Evolutionary conservation across 441 rosid genomes (phyloP), one percentile per base, ranked within the genome.

Genomic region (Rhodomyrtus psidioides): DNA sequence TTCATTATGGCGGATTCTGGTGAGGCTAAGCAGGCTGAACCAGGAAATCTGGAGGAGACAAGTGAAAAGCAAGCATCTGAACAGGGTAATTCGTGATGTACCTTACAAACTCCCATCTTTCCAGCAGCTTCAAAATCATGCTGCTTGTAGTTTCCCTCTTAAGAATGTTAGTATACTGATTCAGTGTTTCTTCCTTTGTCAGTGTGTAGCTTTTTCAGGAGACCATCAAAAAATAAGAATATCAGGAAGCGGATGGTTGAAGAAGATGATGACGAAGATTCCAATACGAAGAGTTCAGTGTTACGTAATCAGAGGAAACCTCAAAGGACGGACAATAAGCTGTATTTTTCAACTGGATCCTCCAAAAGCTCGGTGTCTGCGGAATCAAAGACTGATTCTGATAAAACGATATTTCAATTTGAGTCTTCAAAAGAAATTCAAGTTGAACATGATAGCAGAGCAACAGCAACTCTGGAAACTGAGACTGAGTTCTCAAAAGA

Each of bases 381-480:
- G 1, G 92, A 89, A 74, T 82, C 91, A 5, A 90, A 87, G 79
- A 83, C 79, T 2, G 95, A 89, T 86, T 60, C 90, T 79, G 84
- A 89, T 24, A 85, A 86, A 53, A n/a, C 91, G 27, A 82, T 93
- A 55, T 96, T 96, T 88, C 95, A 95, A 75, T 96, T 91, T 12
- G 96, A 95, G 76, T 96, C 99, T 83, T 95, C 97, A 7, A 96
- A 92, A 92, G 93, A 95, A 89, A 94, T 96, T 85, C 99, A 96
- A 89, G 97, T 96, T 65, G 97, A 95, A 53, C 88, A 95, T 83
- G 99, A 95, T 88, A 96, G 93, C 86, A 89, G 86, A 88, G 99
- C 99, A 2, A 96, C 99, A 2, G 97, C 98, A 4, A 95, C 91
- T 27, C 90, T 96, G 55, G 98, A 96, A 86, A 96, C 98, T 21